Evolutionary conservation across 352 stramenopile genomes (phyloP).

Genomic region (Globisporangium mamillatum): DNA sequence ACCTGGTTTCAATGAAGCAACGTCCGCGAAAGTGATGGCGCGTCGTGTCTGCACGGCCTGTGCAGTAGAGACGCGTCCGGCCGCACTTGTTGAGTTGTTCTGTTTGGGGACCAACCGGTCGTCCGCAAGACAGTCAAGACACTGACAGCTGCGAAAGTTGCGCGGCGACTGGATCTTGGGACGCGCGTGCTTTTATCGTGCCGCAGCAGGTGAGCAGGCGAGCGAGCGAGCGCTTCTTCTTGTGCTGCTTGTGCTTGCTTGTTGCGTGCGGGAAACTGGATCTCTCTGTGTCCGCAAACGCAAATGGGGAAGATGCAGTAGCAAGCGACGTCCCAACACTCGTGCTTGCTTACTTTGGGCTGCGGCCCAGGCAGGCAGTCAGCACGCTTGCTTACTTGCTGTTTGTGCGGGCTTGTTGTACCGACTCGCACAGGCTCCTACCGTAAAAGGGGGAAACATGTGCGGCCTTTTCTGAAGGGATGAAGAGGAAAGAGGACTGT

Average conservation of each 20-base stretch:
- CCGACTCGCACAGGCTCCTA: too few relatives aligned
- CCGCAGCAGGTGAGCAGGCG: background rate
- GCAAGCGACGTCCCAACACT: background rate
- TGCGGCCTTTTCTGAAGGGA: background rate
- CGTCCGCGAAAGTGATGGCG: background rate
- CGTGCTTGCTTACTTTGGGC: background rate
- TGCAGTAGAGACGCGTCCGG: background rate
- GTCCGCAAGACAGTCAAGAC: background rate
- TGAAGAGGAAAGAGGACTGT: background rate
- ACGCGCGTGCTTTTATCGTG: background rate
- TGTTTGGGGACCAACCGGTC: background rate
- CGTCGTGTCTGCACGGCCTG: background rate
- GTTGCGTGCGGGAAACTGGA: conserved; percentile 7
- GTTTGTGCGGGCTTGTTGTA: background rate
- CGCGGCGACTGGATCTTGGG: background rate
- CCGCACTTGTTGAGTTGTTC: background rate
- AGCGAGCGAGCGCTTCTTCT: background rate
- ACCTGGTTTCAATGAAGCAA: background rate
- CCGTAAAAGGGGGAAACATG: background rate
- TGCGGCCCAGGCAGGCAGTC: background rate
- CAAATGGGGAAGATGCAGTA: background rate
- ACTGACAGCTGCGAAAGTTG: background rate
- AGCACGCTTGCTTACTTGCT: background rate
- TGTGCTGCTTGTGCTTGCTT: background rate
- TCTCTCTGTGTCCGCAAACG: background rate